phyloP scores from a whole-genome alignment of 2,329 filamentous ascomycete species.

The Ceratocystis alfenasii region DNA sequence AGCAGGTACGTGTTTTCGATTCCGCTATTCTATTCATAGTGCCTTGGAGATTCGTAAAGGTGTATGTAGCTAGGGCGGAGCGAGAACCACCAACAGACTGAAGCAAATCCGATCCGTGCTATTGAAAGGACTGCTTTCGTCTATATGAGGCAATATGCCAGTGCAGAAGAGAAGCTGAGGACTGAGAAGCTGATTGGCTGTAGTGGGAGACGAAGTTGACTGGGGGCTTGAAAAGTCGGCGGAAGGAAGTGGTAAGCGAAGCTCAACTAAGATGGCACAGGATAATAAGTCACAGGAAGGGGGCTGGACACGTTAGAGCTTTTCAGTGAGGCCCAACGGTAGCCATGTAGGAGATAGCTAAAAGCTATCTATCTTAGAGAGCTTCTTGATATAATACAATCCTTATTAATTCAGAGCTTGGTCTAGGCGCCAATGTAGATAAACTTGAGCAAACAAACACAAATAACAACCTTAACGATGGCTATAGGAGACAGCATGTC shows the following conservation, averaged over 20 bases:
- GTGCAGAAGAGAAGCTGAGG: background rate
- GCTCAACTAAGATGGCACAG: background rate
- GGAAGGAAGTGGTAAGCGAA: background rate
- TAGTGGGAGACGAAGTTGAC: background rate
- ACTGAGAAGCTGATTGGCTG: background rate
- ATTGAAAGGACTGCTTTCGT: too few species aligned
- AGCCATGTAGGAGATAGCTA: background rate
- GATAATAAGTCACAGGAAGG: background rate
- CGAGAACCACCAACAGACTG: background rate
- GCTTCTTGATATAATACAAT: too few species aligned
- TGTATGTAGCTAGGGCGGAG: background rate
- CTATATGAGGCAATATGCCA: background rate
- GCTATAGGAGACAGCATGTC: background rate
- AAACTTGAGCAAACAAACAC: too few species aligned
- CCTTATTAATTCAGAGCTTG: background rate
- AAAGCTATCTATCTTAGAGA: background rate
- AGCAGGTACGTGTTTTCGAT: background rate
- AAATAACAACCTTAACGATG: too few species aligned
- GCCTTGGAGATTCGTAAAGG: background rate
- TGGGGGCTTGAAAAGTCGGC: background rate
- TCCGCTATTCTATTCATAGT: constrained; percentile 6
- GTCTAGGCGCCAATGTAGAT: too few species aligned
- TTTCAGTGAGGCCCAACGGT: background rate
- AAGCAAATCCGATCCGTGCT: too few species aligned
- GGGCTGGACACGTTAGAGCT: background rate